Evolutionary conservation across 331 rosid species (phyloP), one percentile per base, ranked within the genome.

Genomic region (Prunus yedoensis): DNA sequence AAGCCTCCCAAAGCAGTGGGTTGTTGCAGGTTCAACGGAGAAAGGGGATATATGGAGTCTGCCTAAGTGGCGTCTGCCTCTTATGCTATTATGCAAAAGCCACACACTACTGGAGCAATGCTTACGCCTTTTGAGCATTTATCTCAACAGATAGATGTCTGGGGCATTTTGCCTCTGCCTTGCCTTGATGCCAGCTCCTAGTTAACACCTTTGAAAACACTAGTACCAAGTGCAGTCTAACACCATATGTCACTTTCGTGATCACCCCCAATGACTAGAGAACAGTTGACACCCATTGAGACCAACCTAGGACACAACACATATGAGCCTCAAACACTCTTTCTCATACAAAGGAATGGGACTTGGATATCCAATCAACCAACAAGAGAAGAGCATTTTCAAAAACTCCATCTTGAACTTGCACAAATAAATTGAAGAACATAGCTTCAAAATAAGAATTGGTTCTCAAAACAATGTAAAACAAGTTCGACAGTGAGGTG

Each of bases 401-500:
- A 70, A 3, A 30, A 47, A 52, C 49, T 70, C 74, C 32, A 53
- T n/a, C 45, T 12, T 20, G 11, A 35, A 53, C 51, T 53, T 20
- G 66, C 54, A 49, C 56, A 57, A 27, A 52, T 41, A 49, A 38
- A 74, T 47, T 49, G 25, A 41, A 64, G 14, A 52, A 23, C 53
- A 64, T 30, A 71, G 73, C 62, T 64, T 32, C 59, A 52, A 23
- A 52, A 35, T 71, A n/a, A 66, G 32, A 68, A 45, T 70, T 64
- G 66, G 35, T 54, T 49, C 63, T 43, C 32, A 35, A 71, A 35
- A 71, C 20, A 70, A 18, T 53, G n/a, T 18, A 75, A 49, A 30
- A 46, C 71, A 23, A 17, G 50, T 4, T 47, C 50, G 17, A 76
- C 52, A 62, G 45, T 35, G 49, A 54, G 38, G 49, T 41, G 46